Evolutionary conservation across 192 early-diverging fungal species (phyloP), one percentile per base, ranked within the genome.

Genomic region (Chytriomyces sp.): DNA sequence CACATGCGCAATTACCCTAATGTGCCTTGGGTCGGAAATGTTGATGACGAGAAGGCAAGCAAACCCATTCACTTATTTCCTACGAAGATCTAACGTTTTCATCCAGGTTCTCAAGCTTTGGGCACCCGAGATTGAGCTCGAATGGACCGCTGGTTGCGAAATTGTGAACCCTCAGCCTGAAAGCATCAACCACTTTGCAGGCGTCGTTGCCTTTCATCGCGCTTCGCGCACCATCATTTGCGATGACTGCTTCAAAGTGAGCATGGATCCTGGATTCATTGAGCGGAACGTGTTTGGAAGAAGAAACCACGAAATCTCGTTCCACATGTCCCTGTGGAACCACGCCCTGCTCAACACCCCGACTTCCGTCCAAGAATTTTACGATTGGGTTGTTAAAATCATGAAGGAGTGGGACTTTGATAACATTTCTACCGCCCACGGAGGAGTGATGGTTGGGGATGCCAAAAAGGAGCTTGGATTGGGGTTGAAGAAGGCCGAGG

Each of bases 351-450:
- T 33, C 44, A 30, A 30, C 19, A 68, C 65, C 26, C 32, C 33
- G 3, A 22, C 7, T 3, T 55, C 69, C 0, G 19, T 40, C 5
- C 25, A 58, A 17, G 6, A 26, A 25, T 70, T 70, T 33, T 30
- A 74, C 37, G 36, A 52, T 26, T 74, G 72, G 72, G 17, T 74
- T 1, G 5, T n/a, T 30, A 7, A 31, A 12, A 5, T 74, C 5
- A 14, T 53, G 14, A 40, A 38, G 8, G 64, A 69, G 8, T 74
- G 64, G 64, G 72, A 74, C 33, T 64, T 74, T 22, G 62, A 74
- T 17, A 74, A 64, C 55, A 3, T 74, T 12, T 17, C 33, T 8
- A 52, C 62, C 34, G 58, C 72, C 14, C 72, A 74, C 38, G 34
- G 55, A 2, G 72, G 64, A 3, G 55, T 58, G 1, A 1, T 32